Base-by-base conservation (phyloP, 768 basidiomycete genomes). In the Chalciporus piperatus region DNA sequence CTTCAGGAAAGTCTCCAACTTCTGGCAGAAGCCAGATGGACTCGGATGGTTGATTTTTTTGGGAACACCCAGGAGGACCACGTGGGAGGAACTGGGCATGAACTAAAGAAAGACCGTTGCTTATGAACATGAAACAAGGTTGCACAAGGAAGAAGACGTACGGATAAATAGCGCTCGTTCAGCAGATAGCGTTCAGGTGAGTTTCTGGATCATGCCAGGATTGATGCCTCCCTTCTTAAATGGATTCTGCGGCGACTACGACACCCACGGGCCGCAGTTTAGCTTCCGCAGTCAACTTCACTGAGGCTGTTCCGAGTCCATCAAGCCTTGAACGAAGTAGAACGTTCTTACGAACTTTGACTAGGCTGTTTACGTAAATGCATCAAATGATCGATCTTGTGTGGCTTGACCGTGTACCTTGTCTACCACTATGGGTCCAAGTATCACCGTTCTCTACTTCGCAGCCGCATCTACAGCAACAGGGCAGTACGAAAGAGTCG, bases 381-480 rank as follows among this genome's bases (percentile, higher is more conserved):
- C 13, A 3, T 32, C 41, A n/a, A 57, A 56, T 35, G 51, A 48
- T 12, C 32, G 32, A 32, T 14, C 10, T 4, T 32, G 30, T 32
- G 10, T 25, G 25, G 3, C 20, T 35, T 33, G 4, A n/a, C n/a
- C n/a, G n/a, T n/a, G n/a, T n/a, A n/a, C n/a, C n/a, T n/a, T n/a
- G 13, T 23, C 22, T 35, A 46, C 22, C 17, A 51, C 9, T 16
- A 47, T 56, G 55, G 40, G 42, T 35, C 17, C 42, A 41, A 79
- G 78, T 25, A 77, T 78, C 52, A 78, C 71, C 40, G 68, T 79
- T 8, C 76, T 81, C 50, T 79, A 78, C 67, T 82, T 81, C 60
- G 80, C 79, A 6, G 75, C 81, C 38, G 86, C 90, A 7, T 87
- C 85, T 6, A 89, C 89, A 2, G 76, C 83, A 13, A 81, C 81